phyloP scores from a whole-genome alignment of 2,329 filamentous ascomycete species.

The Trichoderma brevicompactum region DNA sequence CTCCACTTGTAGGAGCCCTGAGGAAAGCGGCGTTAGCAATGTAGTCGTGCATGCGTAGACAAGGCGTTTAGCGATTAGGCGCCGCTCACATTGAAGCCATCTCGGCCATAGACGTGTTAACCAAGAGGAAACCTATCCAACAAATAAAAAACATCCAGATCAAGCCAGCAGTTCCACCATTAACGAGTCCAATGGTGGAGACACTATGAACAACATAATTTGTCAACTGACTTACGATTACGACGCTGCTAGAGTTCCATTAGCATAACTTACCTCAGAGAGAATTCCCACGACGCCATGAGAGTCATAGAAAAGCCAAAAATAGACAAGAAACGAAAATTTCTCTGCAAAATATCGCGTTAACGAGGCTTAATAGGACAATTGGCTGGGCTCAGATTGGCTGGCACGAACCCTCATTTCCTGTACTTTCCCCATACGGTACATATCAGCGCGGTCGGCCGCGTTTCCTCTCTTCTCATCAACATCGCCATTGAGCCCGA shows the following conservation, averaged over 20 bases:
- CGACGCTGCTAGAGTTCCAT: no score
- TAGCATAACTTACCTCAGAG: conserved; percentile 1
- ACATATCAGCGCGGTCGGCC: conserved; percentile 17
- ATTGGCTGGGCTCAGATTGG: no score
- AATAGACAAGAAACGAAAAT: conserved; percentile 13
- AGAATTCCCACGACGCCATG: conserved; percentile 14
- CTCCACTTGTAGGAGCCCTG: conserved; percentile 60
- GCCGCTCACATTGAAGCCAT: conserved; percentile 42
- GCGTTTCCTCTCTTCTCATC: conserved; percentile 2
- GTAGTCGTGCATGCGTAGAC: no score
- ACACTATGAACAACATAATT: not conserved
- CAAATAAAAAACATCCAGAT: conserved; percentile 51
- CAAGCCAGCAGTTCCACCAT: conserved; percentile 52
- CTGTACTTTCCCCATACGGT: conserved; percentile 11
- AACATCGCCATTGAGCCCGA: not conserved
- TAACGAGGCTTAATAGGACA: not conserved
- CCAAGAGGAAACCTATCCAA: conserved; percentile 46
- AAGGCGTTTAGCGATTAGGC: no score
- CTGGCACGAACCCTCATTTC: conserved; percentile 13
- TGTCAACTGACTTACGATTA: not conserved
- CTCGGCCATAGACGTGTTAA: conserved; percentile 52
- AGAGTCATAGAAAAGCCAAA: conserved; percentile 21
- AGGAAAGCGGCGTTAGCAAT: conserved; percentile 33
- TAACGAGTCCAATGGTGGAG: conserved; percentile 36
- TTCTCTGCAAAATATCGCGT: not conserved